Conservation (phyloP, 257 asterid species). For the Solanum microdontum region DNA sequence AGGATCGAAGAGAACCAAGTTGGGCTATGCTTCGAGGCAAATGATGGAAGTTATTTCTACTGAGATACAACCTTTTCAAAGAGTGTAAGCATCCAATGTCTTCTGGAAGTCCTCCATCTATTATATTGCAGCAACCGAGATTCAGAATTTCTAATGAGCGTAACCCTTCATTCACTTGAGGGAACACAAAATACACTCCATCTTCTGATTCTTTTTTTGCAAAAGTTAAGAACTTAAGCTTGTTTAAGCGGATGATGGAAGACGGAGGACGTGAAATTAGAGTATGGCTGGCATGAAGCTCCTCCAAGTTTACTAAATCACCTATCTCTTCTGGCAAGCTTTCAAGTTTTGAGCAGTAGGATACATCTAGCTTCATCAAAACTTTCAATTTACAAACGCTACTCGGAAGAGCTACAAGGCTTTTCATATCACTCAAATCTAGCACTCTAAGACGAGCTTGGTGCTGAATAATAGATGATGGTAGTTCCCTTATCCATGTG, state of each 20-base stretch:
- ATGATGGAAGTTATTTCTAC: not conserved
- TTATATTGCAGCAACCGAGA: not conserved
- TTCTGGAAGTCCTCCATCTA: not conserved
- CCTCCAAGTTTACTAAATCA: not conserved
- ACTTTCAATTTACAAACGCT: not conserved
- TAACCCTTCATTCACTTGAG: not conserved
- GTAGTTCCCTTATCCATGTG: not conserved
- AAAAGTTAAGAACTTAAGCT: not conserved
- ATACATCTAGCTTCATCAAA: not conserved
- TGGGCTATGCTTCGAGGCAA: not conserved
- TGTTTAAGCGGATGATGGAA: not conserved
- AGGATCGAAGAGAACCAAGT: not conserved
- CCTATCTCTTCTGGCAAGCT: not conserved
- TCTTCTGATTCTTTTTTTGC: not conserved
- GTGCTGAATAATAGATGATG: not conserved
- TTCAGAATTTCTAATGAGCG: not conserved
- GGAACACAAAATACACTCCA: not conserved
- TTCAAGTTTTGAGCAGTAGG: not conserved
- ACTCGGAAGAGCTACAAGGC: not conserved
- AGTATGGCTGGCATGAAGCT: not conserved
- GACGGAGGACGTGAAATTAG: not conserved
- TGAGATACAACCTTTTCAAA: not conserved
- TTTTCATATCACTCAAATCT: not conserved
- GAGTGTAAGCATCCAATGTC: not conserved
- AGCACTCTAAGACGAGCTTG: not conserved